Conservation (phyloP, 441 rosid genomes). For the Gossypium davidsonii region DNA sequence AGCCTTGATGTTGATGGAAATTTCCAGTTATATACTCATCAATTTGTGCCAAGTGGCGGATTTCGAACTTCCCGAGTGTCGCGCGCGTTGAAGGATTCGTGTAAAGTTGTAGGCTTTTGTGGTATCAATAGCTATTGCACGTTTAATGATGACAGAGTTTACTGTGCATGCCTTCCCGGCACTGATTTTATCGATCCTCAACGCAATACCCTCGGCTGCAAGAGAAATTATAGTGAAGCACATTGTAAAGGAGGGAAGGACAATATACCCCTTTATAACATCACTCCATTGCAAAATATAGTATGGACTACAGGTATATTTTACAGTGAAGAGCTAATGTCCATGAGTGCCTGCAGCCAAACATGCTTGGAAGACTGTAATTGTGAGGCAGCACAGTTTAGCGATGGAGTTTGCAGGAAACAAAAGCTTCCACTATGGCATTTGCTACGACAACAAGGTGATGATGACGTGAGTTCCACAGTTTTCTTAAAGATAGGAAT, state of each 20-base stretch:
- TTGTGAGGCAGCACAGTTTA: conserved; percentile 16
- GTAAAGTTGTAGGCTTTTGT: conserved; percentile 19
- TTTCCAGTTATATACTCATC: not conserved
- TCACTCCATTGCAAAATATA: not conserved
- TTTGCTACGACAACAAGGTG: not conserved
- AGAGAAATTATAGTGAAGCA: conserved; percentile 13
- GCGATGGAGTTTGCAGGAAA: not conserved
- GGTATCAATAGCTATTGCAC: conserved; percentile 29
- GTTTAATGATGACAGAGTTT: not conserved
- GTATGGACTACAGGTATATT: not conserved
- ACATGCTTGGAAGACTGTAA: conserved; percentile 13
- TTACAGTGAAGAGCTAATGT: not conserved
- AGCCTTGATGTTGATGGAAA: conserved; percentile 1
- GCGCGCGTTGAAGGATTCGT: not conserved
- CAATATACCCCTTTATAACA: not conserved
- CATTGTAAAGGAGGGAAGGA: conserved; percentile 10
- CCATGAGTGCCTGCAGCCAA: conserved; percentile 7
- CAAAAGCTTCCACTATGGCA: conserved; percentile 12
- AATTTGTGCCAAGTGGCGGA: not conserved
- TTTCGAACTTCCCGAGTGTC: not conserved
- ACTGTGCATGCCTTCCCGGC: conserved; percentile 27
- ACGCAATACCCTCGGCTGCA: conserved; percentile 20
- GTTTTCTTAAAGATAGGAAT: not conserved
- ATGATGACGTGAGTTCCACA: not conserved
- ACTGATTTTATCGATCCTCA: not conserved